Conservation (phyloP, 2,329 filamentous ascomycete species). For the Diaporthe amygdali region DNA sequence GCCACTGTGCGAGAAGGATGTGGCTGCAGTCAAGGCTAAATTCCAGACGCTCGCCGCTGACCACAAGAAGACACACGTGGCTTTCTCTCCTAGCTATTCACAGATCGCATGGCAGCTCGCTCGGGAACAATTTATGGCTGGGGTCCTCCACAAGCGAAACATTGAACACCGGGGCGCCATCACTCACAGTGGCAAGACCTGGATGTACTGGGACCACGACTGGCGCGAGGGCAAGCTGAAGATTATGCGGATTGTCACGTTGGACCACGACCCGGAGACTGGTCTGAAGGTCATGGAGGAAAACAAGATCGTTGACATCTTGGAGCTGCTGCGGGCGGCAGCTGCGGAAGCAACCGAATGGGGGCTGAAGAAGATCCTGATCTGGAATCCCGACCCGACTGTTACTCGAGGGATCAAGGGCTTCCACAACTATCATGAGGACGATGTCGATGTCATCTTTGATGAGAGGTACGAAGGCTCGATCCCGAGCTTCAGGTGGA, state of each 20-base stretch:
- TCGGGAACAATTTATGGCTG: constrained; percentile 35
- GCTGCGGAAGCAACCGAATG: constrained; percentile 38
- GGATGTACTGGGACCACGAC: constrained; percentile 44
- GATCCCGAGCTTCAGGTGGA: constrained; percentile 43
- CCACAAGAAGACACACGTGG: constrained; percentile 35
- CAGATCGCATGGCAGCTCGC: constrained; percentile 40
- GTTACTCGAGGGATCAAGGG: constrained; percentile 34
- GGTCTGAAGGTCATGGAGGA: constrained; percentile 17
- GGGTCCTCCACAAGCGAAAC: constrained; percentile 28
- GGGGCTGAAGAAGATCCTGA: constrained; percentile 38
- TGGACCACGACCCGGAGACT: constrained; percentile 21
- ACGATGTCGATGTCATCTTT: constrained; percentile 33
- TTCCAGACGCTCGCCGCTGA: constrained; percentile 31
- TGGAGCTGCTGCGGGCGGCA: constrained; percentile 38
- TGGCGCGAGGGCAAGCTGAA: constrained; percentile 37
- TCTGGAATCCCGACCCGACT: constrained; percentile 43
- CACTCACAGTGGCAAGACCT: constrained; percentile 32
- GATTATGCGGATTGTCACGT: constrained; percentile 33
- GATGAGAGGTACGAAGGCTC: constrained; percentile 37
- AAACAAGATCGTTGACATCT: constrained; percentile 32
- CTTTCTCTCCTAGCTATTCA: constrained; percentile 36
- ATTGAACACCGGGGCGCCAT: constrained; percentile 30
- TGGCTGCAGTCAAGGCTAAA: constrained; percentile 32
- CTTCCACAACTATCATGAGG: constrained; percentile 45
- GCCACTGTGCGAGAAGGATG: constrained; percentile 33